Evolutionary conservation across 805 yeast genomes (phyloP), one percentile per base, ranked within the genome.

Genomic region (Cyberlindnera nakhonratchasimensis): DNA sequence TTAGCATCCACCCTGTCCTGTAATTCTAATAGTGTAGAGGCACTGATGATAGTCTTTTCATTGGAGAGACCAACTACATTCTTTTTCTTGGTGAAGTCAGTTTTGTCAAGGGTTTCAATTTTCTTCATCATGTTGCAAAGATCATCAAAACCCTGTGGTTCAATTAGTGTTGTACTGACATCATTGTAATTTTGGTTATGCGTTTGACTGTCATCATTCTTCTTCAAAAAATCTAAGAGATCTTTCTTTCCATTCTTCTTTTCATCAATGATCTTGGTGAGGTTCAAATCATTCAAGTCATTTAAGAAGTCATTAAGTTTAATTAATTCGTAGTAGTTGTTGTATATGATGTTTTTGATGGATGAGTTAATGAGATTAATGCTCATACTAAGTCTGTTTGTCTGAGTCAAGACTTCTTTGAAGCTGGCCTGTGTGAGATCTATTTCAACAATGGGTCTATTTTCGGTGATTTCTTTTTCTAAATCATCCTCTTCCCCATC

Each of bases 311-410:
- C 76, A 52, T 79, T 81, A 45, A 83, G 73, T 53, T 80, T 80
- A 54, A 83, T 81, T 49, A 83, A 64, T 47, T 83, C 90, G 58
- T 79, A 81, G 66, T 83, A 83, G 54, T 83, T 83, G 59, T 83
- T 86, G 60, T 83, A 83, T 10, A 83, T 80, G 31, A 83, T 81
- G 22, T 84, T 76, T 52, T 83, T 83, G 48, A 81, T 80, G 34
- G 76, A 79, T 53, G 77, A 73, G 46, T 77, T 80, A 39, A 74
- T 77, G 13, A 75, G 59, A 44, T 74, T 76, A 42, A 79, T 63
- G 39, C 69, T 66, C 23, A 67, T 67, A 19, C 71, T 68, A 8
- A 77, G 65, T 10, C 49, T 57, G 45, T 69, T 69, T n/a, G 69
- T 70, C n/a, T 58, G 54, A 11, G 52, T 49, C 14, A 70, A 44